These are phyloP conservation scores for Rhododendron ovatum DNA, from an alignment of 148 eudicot genomes.

Conservation along the genomic window DNA sequence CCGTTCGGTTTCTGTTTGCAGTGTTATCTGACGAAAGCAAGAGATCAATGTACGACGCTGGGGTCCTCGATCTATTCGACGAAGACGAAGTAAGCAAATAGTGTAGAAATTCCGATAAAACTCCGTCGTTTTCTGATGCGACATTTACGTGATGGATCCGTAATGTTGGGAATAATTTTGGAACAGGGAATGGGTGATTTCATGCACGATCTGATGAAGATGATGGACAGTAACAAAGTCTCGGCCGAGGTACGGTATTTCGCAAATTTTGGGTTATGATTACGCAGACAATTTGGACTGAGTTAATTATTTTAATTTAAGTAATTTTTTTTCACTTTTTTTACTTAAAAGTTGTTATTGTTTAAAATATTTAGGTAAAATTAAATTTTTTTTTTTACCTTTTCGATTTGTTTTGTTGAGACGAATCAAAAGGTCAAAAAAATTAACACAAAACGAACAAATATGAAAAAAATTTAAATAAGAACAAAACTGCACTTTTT, in stretches of 20 bases:
- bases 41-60: constrained; percentile 83
- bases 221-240: constrained; percentile 61
- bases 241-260: constrained; percentile 40
- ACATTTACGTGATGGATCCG: background rate
- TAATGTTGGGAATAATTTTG: background rate
- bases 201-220: constrained; percentile 72
- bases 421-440: too few relatives aligned
- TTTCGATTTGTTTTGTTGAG: too few relatives aligned
- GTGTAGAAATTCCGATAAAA: too few relatives aligned
- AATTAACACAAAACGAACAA: too few relatives aligned
- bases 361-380: too few relatives aligned
- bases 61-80: constrained; percentile 70
- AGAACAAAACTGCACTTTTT: too few relatives aligned
- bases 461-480: too few relatives aligned
- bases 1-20: constrained; percentile 21
- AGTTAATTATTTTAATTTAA: too few relatives aligned
- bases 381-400: too few relatives aligned
- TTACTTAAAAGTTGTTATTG: too few relatives aligned
- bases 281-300: background rate
- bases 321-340: too few relatives aligned
- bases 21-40: constrained; percentile 81
- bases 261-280: background rate
- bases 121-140: background rate
- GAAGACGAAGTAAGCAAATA: constrained; percentile 49
- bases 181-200: constrained; percentile 83